Base-by-base conservation (phyloP, 768 basidiomycete species). In the Collybia mongolica region DNA sequence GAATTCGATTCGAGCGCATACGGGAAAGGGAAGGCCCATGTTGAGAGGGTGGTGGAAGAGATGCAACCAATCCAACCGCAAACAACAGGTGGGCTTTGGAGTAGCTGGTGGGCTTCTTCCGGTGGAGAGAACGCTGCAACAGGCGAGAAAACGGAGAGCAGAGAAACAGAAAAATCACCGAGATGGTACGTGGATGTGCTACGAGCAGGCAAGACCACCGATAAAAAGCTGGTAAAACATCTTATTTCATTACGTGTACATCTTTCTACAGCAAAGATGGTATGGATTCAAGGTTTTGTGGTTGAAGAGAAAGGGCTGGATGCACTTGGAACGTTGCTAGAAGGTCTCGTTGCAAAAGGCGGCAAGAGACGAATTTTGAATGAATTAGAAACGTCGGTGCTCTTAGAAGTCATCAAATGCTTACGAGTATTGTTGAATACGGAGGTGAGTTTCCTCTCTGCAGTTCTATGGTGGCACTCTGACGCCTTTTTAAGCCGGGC, bases 351-450 rank as follows among this genome's bases (percentile, higher is more conserved):
- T 2, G 80, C 80, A 12, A 90, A 83, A 60, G 79, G 77, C 9
- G 82, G 82, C n/a, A 84, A 83, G 68, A 74, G 75, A 60, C 81
- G 76, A 54, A 65, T 57, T n/a, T 61, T 83, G 45, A 77, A 70
- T 2, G 90, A 95, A 42, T 67, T 79, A 22, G 89, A 92, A 61
- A 79, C 76, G 11, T 79, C 76, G 2, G 81, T 86, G 1, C 69
- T 94, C 22, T 59, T 86, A 24, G 93, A 96, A 62, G 65, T 85
- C 19, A 75, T 92, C 55, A 90, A 86, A 61, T 93, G 90, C 62
- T 67, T 97, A 19, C 74, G 93, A 36, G 87, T 88, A 0, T 67
- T 98, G 15, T 71, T 94, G 54, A 97, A 97, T 59, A 95, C 88
- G 1, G 83, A 89, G 68, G 93, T 92, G 59, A 63, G 84, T 54